Evolutionary conservation across 2,329 filamentous ascomycete genomes (phyloP).

Genomic region (Tolypocladium ovalisporum): DNA sequence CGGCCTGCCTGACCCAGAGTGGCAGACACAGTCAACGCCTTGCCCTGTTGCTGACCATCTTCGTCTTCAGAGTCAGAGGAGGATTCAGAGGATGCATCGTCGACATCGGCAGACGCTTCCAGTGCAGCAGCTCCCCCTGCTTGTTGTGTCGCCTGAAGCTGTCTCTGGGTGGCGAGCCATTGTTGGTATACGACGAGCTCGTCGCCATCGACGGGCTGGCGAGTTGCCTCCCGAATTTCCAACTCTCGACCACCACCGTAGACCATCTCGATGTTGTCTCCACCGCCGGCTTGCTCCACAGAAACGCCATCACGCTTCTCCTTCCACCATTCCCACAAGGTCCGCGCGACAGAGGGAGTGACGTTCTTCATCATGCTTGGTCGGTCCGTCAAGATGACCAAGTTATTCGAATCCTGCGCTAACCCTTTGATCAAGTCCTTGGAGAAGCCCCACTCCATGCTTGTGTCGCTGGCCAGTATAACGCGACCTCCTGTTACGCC

Average conservation of each 20-base stretch:
- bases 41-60: conserved; percentile 82
- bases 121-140: conserved; percentile 55
- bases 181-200: conserved; percentile 82
- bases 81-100: conserved; percentile 77
- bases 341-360: conserved; percentile 54
- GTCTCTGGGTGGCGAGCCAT: conserved; percentile 78
- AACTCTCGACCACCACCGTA: conserved; percentile 53
- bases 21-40: conserved; percentile 79
- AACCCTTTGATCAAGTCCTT: conserved; percentile 66
- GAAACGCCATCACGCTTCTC: conserved; percentile 54
- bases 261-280: conserved; percentile 54
- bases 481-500: conserved; percentile 48
- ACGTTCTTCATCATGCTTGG: conserved; percentile 29
- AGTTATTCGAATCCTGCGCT: conserved; percentile 65
- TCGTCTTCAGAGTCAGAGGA: conserved; percentile 82
- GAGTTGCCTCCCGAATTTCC: conserved; percentile 48
- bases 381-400: conserved; percentile 79
- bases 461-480: conserved; percentile 83
- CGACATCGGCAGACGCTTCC: conserved; percentile 62
- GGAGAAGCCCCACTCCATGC: conserved; percentile 91
- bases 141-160: conserved; percentile 73
- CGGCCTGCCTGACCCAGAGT: conserved; percentile 74
- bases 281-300: conserved; percentile 41
- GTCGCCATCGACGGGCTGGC: conserved; percentile 58
- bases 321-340: conserved; percentile 72